Evolutionary conservation across 495 filamentous ascomycete genomes (phyloP).

Genomic region (Aspergillus sparsus): DNA sequence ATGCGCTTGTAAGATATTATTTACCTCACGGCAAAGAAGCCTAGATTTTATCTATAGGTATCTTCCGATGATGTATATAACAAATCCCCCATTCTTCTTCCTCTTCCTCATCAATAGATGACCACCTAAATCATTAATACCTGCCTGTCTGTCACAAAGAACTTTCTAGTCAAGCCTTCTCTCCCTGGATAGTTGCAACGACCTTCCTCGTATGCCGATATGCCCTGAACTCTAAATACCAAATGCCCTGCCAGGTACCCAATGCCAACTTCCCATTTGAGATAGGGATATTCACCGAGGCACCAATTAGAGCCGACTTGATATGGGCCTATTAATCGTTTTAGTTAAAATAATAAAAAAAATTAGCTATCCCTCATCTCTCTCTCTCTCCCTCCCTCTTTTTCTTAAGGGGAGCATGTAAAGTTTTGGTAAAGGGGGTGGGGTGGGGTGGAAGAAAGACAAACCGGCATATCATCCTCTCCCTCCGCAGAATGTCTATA

Average conservation of each 20-base stretch:
- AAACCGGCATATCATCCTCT: slow-evolving; percentile 83
- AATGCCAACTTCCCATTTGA: slow-evolving; percentile 74
- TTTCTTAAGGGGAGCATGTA: background rate
- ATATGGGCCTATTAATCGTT: slow-evolving; percentile 68
- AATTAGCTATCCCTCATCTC: background rate
- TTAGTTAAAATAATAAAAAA: slow-evolving; percentile 10
- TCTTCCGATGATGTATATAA: no score
- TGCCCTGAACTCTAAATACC: slow-evolving; percentile 89
- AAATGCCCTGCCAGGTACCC: slow-evolving; percentile 81
- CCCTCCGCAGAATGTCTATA: slow-evolving; percentile 93
- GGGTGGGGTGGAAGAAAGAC: slow-evolving; percentile 16
- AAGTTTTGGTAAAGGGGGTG: slow-evolving; percentile 13
- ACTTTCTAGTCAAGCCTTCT: slow-evolving; percentile 61
- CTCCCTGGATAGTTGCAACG: slow-evolving; percentile 92
- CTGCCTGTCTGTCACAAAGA: slow-evolving; percentile 3
- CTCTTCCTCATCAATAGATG: background rate
- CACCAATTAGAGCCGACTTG: slow-evolving; percentile 85
- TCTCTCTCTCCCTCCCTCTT: background rate
- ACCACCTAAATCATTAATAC: slow-evolving; percentile 17
- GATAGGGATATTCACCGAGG: slow-evolving; percentile 86
- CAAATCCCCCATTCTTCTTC: background rate
- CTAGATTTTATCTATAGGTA: no score
- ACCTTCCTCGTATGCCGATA: slow-evolving; percentile 74
- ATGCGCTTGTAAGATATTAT: background rate
- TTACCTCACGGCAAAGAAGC: no score